Evolutionary conservation across 2,329 filamentous ascomycete species (phyloP).

Genomic region (Botrytis pseudocinerea): DNA sequence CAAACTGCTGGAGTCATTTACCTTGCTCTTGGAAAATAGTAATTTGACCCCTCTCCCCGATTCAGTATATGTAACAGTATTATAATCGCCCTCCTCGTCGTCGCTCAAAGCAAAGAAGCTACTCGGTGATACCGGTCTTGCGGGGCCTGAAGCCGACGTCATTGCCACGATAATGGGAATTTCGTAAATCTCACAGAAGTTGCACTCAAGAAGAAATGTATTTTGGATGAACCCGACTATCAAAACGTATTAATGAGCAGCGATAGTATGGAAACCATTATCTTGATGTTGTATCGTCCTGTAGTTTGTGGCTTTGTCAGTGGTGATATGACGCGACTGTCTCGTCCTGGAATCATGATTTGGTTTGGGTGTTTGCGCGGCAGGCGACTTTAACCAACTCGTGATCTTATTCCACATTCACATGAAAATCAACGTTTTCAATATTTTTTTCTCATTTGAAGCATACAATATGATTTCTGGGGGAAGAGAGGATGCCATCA

Average conservation of each 20-base stretch:
- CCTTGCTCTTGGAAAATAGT: conserved; percentile 95
- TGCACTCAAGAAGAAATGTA: neutral
- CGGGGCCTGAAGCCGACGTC: conserved; percentile 38
- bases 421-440: neutral
- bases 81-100: conserved; percentile 92
- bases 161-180: conserved; percentile 29
- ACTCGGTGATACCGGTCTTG: conserved; percentile 64
- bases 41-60: conserved; percentile 86
- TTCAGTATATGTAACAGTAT: conserved; percentile 81
- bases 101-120: conserved; percentile 97
- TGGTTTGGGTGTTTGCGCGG: conserved; percentile 7
- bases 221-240: neutral
- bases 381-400: conserved; percentile 18
- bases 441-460: neutral
- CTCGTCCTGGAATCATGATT: conserved; percentile 1
- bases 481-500: neutral
- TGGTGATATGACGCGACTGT: conserved; percentile 1
- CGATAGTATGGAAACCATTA: neutral
- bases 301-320: neutral
- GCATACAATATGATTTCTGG: neutral
- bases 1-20: conserved; percentile 42
- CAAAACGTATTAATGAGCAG: neutral
- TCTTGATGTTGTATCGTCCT: neutral
- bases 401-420: conserved; percentile 6
- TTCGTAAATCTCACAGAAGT: neutral